Conservation (phyloP, 306 rosid species). For the Casuarina glauca region DNA sequence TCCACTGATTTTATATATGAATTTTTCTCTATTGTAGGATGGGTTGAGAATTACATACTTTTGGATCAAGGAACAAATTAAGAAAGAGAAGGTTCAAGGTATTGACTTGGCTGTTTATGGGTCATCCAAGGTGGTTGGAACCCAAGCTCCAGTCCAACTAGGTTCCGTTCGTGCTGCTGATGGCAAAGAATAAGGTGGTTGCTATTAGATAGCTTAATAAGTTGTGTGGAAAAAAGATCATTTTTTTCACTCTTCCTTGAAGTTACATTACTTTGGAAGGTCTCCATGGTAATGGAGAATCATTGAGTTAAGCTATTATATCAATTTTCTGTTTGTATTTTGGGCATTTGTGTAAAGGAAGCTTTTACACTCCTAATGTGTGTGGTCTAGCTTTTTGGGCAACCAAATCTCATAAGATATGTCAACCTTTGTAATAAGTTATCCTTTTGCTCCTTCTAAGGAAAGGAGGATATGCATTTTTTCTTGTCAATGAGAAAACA, state of each 20-base stretch:
- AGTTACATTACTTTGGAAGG: constrained; percentile 10
- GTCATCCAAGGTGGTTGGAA: constrained; percentile 91
- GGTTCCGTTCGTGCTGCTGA: constrained; percentile 96
- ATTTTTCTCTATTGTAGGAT: constrained; percentile 49
- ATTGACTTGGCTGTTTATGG: constrained; percentile 69
- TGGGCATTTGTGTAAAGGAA: constrained; percentile 20
- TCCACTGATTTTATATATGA: constrained; percentile 11
- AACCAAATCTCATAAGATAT: constrained; percentile 22
- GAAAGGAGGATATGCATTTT: neutral
- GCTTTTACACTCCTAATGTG: constrained; percentile 22
- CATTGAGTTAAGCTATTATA: constrained; percentile 11
- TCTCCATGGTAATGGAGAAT: constrained; percentile 21
- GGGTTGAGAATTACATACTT: constrained; percentile 93
- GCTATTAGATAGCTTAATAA: constrained; percentile 2
- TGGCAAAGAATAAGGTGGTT: constrained; percentile 63
- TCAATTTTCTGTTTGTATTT: neutral
- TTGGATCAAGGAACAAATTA: constrained; percentile 96
- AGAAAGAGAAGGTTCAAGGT: constrained; percentile 86
- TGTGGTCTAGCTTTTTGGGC: constrained; percentile 17
- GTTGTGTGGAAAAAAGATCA: constrained; percentile 12
- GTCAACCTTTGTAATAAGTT: neutral
- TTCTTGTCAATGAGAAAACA: neutral
- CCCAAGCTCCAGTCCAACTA: constrained; percentile 97
- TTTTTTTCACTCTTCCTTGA: neutral
- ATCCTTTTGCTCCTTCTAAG: neutral